Conservation (phyloP, 768 basidiomycete genomes). For the Calvatia gigantea region DNA sequence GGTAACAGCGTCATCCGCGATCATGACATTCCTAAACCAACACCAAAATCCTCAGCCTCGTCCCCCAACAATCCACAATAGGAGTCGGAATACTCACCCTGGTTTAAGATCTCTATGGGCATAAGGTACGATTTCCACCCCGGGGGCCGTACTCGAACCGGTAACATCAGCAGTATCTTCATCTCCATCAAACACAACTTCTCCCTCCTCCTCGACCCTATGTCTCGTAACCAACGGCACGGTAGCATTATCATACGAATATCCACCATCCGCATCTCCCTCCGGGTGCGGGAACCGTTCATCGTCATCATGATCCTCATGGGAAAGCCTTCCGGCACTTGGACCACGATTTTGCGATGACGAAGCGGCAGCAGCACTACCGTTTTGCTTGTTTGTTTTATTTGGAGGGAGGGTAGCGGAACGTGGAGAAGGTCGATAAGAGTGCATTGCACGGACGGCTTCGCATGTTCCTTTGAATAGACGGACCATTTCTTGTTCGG, state of each 20-base stretch:
- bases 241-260: conserved; percentile 55
- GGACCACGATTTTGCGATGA: conserved; percentile 13
- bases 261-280: conserved; percentile 70
- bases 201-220: conserved; percentile 47
- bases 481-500: conserved; percentile 84
- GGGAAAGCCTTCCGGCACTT: conserved; percentile 9
- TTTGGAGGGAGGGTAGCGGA: conserved; percentile 29
- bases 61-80: neutral
- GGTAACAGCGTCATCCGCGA: conserved; percentile 81
- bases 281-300: conserved; percentile 75
- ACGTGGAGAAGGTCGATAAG: conserved; percentile 56
- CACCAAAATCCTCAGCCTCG: neutral
- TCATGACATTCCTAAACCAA: conserved; percentile 83
- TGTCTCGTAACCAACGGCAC: conserved; percentile 62
- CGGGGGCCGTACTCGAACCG: conserved; percentile 27
- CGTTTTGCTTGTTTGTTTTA: conserved; percentile 4
- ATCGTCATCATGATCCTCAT: conserved; percentile 54
- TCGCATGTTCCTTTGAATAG: conserved; percentile 94
- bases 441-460: conserved; percentile 93
- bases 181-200: conserved; percentile 77
- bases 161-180: conserved; percentile 56
- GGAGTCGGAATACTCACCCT: conserved; percentile 51
- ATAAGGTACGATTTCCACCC: conserved; percentile 75
- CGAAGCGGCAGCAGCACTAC: too few species aligned
- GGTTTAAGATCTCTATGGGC: conserved; percentile 98